Evolutionary conservation across 2,329 filamentous ascomycete genomes (phyloP), one percentile per base, ranked within the genome.

Genomic region (Exophiala calicioides): DNA sequence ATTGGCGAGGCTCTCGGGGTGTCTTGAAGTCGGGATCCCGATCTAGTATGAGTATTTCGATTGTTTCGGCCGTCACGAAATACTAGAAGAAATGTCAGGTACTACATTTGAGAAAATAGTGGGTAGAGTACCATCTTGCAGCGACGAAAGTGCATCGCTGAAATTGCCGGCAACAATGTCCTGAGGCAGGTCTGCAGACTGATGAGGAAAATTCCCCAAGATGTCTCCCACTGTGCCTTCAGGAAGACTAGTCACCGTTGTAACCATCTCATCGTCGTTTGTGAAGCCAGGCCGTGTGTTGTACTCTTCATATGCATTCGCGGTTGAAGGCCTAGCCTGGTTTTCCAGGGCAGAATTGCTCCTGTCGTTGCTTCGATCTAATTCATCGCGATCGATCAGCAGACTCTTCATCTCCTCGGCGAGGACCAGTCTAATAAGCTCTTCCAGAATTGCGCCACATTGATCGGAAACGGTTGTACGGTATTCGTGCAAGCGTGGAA

Each of bases 401-500:
- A 54, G 39, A 4, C 42, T 38, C 26, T 45, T 50, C 51, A 54
- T 51, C 43, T 54, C 51, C 21, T 50, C 51, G 15, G 39, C 42
- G 15, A 54, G 47, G 15, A 51, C 36, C 15, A 54, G 21, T 8
- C 51, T 43, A 24, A 54, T 24, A 7, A 54, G 43, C 24, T 54
- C 51, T 31, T 54, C 51, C 19, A 54, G 36, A 26, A 54, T 51
- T 3, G 37, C 42, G 7, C 43, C 47, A 21, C 46, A 50, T 40
- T 54, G 51, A 21, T 54, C 51, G n/a, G 47, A 54, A 9, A 54
- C 43, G 5, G 33, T 34, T 3, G 51, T 50, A 12, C 47, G 42
- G 15, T 50, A 54, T 19, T 44, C 18, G 39, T 50, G 39, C 8
- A 54, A 27, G 9, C 34, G 37, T n/a, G 51, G 51, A 6, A 50